These are phyloP conservation scores for Metschnikowia chrysomelidarum DNA, from an alignment of 805 yeast genomes.

Conservation along the genomic window DNA sequence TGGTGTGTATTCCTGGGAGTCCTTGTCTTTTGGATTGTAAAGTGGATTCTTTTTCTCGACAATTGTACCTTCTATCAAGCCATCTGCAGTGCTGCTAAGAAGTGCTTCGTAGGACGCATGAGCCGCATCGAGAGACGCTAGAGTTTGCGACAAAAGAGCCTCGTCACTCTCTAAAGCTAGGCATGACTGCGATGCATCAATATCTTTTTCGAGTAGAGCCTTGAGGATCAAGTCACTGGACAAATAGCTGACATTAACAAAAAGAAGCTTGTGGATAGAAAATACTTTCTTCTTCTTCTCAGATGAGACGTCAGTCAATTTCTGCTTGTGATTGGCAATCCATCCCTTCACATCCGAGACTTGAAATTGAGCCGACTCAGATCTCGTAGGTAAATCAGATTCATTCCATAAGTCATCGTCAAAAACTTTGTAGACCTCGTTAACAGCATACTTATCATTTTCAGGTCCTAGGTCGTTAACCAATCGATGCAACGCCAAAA, in stretches of 20 bases:
- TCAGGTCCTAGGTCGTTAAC: conserved; percentile 68
- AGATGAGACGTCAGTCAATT: conserved; percentile 15
- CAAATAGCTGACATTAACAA: conserved; percentile 66
- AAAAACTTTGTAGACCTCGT: conserved; percentile 65
- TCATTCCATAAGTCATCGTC: conserved; percentile 47
- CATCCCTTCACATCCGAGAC: conserved; percentile 35
- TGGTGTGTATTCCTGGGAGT: conserved; percentile 47
- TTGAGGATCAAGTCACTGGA: conserved; percentile 77
- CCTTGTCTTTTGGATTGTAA: conserved; percentile 41
- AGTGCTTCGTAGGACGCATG: conserved; percentile 40
- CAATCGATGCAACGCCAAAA: conserved; percentile 71
- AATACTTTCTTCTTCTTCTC: conserved; percentile 43
- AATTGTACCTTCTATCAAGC: conserved; percentile 54
- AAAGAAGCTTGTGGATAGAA: conserved; percentile 68
- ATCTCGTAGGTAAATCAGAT: conserved; percentile 9
- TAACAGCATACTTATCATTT: conserved; percentile 66
- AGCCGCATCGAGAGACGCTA: conserved; percentile 45
- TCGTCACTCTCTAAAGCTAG: conserved; percentile 26
- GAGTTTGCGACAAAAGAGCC: conserved; percentile 31
- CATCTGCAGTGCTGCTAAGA: conserved; percentile 31
- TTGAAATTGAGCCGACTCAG: conserved; percentile 21
- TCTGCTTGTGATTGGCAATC: conserved; percentile 36
- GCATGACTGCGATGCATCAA: conserved; percentile 46
- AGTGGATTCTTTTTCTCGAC: conserved; percentile 58
- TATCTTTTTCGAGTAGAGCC: conserved; percentile 42